Evolutionary conservation across 345 rosid species (phyloP).

Genomic region (Syzygium grande): DNA sequence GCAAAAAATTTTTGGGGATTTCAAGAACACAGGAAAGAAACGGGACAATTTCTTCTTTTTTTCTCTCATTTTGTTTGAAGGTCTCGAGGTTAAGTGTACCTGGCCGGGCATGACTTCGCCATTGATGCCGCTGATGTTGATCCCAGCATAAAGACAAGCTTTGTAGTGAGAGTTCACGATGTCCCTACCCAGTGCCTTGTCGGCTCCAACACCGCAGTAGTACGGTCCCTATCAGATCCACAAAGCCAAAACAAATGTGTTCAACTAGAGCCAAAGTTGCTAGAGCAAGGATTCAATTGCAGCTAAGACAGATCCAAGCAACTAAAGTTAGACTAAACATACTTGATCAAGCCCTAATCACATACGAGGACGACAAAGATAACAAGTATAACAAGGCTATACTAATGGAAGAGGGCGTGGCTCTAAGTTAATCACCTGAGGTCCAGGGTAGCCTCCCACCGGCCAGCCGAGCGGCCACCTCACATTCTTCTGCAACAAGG

Average conservation of each 20-base stretch:
- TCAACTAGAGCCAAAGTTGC: neutral
- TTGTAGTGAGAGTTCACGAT: constrained; percentile 31
- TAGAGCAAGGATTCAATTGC: neutral
- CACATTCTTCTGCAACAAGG: constrained; percentile 13
- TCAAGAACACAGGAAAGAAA: neutral
- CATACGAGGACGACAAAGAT: neutral
- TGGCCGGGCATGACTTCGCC: constrained; percentile 46
- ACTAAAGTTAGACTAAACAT: neutral
- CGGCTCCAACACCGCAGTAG: constrained; percentile 32
- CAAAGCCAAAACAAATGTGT: neutral
- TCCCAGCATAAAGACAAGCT: constrained; percentile 33
- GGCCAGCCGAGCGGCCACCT: constrained; percentile 32
- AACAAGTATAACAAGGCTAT: neutral
- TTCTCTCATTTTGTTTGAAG: neutral
- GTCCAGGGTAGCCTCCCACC: constrained; percentile 25
- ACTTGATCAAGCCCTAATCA: neutral
- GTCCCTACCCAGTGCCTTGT: constrained; percentile 30
- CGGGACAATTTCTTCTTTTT: neutral
- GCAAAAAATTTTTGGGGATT: neutral
- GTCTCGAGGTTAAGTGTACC: constrained; percentile 3
- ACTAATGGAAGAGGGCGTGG: neutral
- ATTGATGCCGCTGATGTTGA: constrained; percentile 31
- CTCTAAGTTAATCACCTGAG: constrained; percentile 2
- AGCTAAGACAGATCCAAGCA: neutral
- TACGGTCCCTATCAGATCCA: constrained; percentile 22